Base-by-base conservation (phyloP, 768 basidiomycete species). In the Chlorophyllum brunneum region DNA sequence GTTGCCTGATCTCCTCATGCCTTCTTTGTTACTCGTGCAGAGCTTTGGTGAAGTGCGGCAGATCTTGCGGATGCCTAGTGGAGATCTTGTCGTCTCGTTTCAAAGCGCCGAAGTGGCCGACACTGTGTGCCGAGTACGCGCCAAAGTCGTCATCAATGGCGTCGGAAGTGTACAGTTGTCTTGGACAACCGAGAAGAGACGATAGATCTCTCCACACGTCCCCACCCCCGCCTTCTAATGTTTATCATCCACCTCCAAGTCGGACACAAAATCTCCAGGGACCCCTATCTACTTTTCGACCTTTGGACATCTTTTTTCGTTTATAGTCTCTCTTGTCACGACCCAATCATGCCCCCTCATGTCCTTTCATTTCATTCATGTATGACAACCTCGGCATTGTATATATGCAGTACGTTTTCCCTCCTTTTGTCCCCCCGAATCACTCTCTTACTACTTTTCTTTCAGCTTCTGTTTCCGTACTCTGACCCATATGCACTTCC, bases 91-190 rank as follows among this genome's bases (percentile, higher is more conserved):
- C 59, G 75, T 91, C 43, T 81, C 85, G 60, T 91, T 89, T 61
- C 77, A 80, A 41, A 81, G 79, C 48, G 75, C 83, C 44, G 88
- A 90, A 53, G 88, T 91, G 8, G 88, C 88, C 18, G 88, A 90
- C 56, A 90, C 85, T 5, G 88, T 89, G 2, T 91, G 88, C 62
- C 86, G 88, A 34, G 67, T 91, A 53, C 82, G 86, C 57, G 88
- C 88, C 45, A 79, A 79, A 62, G 88, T 91, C 1, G 73, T 78
- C 60, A 90, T 91, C 52, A 67, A 77, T 33, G 85, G 86, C 41
- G 88, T 86, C 7, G 88, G 88, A 55, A 88, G 86, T 63, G 88
- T 90, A 27, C 76, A 82, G 58, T 70, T 91, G 49, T 90, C 88
- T 30, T 90, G 88, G 87, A 78, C 70, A 52, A 73, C 79, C 9